Evolutionary conservation across 1,284 basidiomycete species (phyloP).

Genomic region (Leccinum pachyderme): DNA sequence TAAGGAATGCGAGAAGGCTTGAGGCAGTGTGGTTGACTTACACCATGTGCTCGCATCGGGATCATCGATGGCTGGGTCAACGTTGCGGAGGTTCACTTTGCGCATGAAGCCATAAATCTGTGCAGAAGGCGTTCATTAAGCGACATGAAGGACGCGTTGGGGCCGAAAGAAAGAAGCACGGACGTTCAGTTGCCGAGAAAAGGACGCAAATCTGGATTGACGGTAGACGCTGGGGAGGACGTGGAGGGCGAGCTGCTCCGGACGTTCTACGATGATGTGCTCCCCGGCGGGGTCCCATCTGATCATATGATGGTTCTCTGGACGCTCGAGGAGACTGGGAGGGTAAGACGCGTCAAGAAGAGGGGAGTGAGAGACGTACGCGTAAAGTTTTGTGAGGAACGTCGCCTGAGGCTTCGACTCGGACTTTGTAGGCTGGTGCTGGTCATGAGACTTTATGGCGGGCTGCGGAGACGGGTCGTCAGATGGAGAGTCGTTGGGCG

Average conservation of each 20-base stretch:
- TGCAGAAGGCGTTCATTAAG: slow-evolving; percentile 22
- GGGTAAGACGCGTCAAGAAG: slow-evolving; percentile 17
- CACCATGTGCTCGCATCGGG: slow-evolving; percentile 94
- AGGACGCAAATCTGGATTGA: slow-evolving; percentile 91
- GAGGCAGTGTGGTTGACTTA: slow-evolving; percentile 44
- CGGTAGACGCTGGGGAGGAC: slow-evolving; percentile 87
- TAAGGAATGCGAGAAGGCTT: slow-evolving; percentile 17
- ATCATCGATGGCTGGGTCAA: slow-evolving; percentile 88
- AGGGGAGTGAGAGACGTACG: slow-evolving; percentile 49
- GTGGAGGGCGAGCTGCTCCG: slow-evolving; percentile 85
- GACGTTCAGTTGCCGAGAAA: slow-evolving; percentile 91
- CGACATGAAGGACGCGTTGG: slow-evolving; percentile 10
- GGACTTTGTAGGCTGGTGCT: slow-evolving; percentile 51
- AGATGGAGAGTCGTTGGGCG: slow-evolving; percentile 39
- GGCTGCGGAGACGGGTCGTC: slow-evolving; percentile 53
- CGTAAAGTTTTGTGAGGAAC: slow-evolving; percentile 90
- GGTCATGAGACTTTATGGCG: slow-evolving; percentile 43
- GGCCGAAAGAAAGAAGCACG: slow-evolving; percentile 35
- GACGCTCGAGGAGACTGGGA: slow-evolving; percentile 72
- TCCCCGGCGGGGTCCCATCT: slow-evolving; percentile 88
- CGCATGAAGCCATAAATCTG: slow-evolving; percentile 96
- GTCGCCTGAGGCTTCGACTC: slow-evolving; percentile 82
- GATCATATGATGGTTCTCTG: slow-evolving; percentile 89
- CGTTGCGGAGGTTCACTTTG: slow-evolving; percentile 88
- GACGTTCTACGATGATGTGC: slow-evolving; percentile 88